A percentile compares a stretch with the other conserved stretches of the same genome.
Conservation (phyloP, 2,329 filamentous ascomycete species). For the Fusarium succisae region DNA sequence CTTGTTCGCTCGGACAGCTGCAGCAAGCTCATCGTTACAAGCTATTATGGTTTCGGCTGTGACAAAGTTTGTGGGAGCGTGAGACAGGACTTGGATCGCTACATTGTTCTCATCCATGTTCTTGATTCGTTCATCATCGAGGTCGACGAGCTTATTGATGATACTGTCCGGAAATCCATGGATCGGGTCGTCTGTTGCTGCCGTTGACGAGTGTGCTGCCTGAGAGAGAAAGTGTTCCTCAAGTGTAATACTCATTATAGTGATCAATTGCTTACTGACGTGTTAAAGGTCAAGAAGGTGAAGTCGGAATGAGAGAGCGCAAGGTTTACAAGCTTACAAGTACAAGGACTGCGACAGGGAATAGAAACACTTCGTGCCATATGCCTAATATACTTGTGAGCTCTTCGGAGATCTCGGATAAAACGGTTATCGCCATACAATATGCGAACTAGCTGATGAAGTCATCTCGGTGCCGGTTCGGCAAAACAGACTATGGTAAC, state of each 20-base stretch:
- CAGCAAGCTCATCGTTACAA: background rate
- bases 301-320: background rate
- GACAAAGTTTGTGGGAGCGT: background rate
- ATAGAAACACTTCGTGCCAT: rapidly evolving
- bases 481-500: background rate
- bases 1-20: background rate
- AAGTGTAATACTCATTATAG: background rate
- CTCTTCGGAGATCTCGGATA: background rate
- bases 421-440: background rate
- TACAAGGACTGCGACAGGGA: background rate
- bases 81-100: background rate
- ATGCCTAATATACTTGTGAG: background rate
- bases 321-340: rapidly evolving
- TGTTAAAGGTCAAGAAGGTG: no score
- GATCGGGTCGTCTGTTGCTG: background rate
- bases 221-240: background rate
- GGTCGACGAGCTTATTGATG: background rate
- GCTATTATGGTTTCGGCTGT: background rate
- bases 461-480: background rate
- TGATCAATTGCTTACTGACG: rapidly evolving
- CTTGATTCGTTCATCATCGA: background rate
- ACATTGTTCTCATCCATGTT: background rate
- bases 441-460: background rate
- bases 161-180: background rate
- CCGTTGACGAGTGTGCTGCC: background rate